phyloP scores from a whole-genome alignment of 225 moss, liverwort and hornwort species.

The Asterella californica region DNA sequence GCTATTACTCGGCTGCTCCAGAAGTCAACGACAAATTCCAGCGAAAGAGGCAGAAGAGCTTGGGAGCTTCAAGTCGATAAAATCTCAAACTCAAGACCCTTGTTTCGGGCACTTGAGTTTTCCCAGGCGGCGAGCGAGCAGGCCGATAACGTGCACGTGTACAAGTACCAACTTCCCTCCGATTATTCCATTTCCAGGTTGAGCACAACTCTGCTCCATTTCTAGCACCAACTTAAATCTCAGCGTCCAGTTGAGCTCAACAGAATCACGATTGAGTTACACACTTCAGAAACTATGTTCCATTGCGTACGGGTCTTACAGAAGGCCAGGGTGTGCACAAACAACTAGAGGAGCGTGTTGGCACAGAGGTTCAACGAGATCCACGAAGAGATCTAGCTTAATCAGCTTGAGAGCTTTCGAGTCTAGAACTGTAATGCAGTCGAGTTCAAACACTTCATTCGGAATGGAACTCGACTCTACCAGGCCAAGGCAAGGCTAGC shows the following conservation, averaged over 20 bases:
- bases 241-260: slow-evolving; percentile 10
- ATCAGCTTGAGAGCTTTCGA: slow-evolving; percentile 16
- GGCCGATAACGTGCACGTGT: neutral
- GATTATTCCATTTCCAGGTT: neutral
- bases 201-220: neutral
- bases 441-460: neutral
- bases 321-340: neutral
- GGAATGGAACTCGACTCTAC: slow-evolving; percentile 1
- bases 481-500: slow-evolving; percentile 22
- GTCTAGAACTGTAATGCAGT: slow-evolving; percentile 2
- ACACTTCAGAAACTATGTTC: slow-evolving; percentile 20
- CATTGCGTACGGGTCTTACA: neutral
- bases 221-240: neutral
- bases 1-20: slow-evolving; percentile 1
- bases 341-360: neutral
- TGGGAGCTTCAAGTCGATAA: slow-evolving; percentile 14
- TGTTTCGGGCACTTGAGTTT: neutral
- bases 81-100: neutral
- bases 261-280: slow-evolving; percentile 9
- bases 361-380: slow-evolving; percentile 13
- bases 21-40: neutral
- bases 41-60: neutral
- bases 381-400: slow-evolving; percentile 9
- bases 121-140: slow-evolving; percentile 3
- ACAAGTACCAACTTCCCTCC: neutral